Percentiles rank a stretch among this genome's conserved stretches.
Evolutionary conservation across 2,329 filamentous ascomycete genomes (phyloP).

Genomic region (Penicillium sp.): DNA sequence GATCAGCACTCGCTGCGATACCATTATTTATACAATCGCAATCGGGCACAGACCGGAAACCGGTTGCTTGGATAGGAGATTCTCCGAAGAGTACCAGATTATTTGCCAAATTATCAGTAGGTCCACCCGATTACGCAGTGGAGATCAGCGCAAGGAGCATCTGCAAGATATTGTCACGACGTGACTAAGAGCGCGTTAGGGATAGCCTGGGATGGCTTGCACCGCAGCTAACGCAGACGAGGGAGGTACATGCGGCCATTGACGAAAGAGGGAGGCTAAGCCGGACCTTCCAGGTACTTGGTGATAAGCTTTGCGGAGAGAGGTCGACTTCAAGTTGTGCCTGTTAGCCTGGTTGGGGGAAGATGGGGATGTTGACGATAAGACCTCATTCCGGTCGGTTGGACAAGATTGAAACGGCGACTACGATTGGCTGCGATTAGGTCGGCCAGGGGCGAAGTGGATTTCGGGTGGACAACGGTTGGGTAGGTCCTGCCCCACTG

Average conservation of each 20-base stretch:
- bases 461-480: neutral
- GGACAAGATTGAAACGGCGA: neutral
- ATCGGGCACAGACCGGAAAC: neutral
- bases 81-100: conserved; percentile 1
- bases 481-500: neutral
- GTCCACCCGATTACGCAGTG: conserved; percentile 2
- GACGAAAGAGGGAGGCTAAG: conserved; percentile 21
- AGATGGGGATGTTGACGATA: conserved; percentile 10
- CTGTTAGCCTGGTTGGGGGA: neutral
- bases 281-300: conserved; percentile 15
- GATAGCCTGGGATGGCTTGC: conserved; percentile 4
- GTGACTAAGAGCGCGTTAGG: neutral
- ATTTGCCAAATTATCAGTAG: conserved; percentile 3
- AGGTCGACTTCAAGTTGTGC: neutral
- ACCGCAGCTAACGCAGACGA: conserved; percentile 11
- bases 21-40: conserved; percentile 6
- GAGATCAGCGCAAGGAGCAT: neutral
- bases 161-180: neutral
- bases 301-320: conserved; percentile 19
- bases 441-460: neutral
- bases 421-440: neutral
- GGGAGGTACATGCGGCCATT: conserved; percentile 27
- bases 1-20: neutral
- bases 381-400: conserved; percentile 4
- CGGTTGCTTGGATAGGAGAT: neutral